These are phyloP conservation scores for Diaporthe caulivora DNA, from an alignment of 2,329 filamentous ascomycete species.

Conservation along the genomic window DNA sequence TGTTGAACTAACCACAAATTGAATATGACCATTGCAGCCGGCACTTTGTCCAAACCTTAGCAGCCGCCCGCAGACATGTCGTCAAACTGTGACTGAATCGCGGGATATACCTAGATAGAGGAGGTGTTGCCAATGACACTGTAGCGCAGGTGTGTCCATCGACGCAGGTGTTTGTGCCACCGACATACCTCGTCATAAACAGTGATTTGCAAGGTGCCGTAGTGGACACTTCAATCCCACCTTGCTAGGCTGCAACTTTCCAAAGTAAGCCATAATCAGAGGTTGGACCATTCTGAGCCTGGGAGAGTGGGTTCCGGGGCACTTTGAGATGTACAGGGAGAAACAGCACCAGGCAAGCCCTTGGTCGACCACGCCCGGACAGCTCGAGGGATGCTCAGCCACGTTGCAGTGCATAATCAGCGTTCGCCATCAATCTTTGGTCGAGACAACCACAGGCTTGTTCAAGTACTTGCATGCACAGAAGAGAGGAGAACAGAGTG, in stretches of 20 bases:
- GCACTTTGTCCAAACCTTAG: constrained; percentile 25
- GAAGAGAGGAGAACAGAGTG: no score
- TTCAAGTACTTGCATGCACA: no score
- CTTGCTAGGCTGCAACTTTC: neutral
- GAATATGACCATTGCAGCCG: constrained; percentile 32
- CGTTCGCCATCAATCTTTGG: no score
- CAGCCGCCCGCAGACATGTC: constrained; percentile 42
- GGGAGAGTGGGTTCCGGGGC: neutral
- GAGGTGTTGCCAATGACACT: constrained; percentile 64
- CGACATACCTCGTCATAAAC: constrained; percentile 64
- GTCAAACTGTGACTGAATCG: constrained; percentile 70
- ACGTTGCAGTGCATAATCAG: neutral
- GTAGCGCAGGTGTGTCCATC: no score
- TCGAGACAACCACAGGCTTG: neutral
- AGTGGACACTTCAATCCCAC: constrained; percentile 6
- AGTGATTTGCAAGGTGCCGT: constrained; percentile 4
- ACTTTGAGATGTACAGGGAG: neutral
- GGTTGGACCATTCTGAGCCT: neutral
- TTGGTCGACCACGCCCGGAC: neutral
- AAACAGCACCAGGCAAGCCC: neutral
- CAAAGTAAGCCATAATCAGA: neutral
- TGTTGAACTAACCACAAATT: constrained; percentile 38
- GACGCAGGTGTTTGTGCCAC: constrained; percentile 68
- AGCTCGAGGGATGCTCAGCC: neutral
- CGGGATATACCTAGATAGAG: constrained; percentile 56